Evolutionary conservation across 2,329 filamentous ascomycete genomes (phyloP).

Genomic region (Pseudophaeomoniella oleicola): DNA sequence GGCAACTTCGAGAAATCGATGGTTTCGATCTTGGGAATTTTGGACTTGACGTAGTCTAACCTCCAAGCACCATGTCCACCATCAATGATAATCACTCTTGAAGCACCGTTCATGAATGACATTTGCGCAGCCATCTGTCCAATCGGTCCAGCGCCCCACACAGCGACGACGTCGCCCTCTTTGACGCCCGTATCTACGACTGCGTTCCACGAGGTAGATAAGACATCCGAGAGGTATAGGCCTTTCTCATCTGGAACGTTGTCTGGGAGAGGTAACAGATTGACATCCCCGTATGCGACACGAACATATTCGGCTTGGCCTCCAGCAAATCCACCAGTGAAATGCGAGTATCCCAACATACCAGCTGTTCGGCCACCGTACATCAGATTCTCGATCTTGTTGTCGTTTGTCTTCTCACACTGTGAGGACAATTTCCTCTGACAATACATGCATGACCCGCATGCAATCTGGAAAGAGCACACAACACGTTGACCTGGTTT

Average conservation of each 20-base stretch:
- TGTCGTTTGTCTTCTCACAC: slow-evolving; percentile 66
- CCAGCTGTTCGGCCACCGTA: slow-evolving; percentile 63
- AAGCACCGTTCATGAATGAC: slow-evolving; percentile 51
- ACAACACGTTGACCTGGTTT: slow-evolving; percentile 56
- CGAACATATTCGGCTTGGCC: slow-evolving; percentile 77
- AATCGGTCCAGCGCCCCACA: slow-evolving; percentile 7
- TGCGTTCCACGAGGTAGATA: slow-evolving; percentile 63
- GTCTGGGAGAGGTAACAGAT: slow-evolving; percentile 62
- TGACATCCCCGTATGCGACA: slow-evolving; percentile 65
- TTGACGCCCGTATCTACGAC: slow-evolving; percentile 56
- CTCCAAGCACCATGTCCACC: slow-evolving; percentile 41
- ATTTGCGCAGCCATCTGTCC: slow-evolving; percentile 32
- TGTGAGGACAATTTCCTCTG: slow-evolving; percentile 62
- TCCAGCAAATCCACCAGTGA: slow-evolving; percentile 73
- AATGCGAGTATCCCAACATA: slow-evolving; percentile 52
- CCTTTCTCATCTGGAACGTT: slow-evolving; percentile 71
- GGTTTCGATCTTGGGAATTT: slow-evolving; percentile 46
- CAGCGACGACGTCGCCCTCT: slow-evolving; percentile 6
- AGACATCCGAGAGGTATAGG: slow-evolving; percentile 65
- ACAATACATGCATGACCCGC: slow-evolving; percentile 55
- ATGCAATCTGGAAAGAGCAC: slow-evolving; percentile 70
- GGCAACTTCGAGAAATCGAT: slow-evolving; percentile 18
- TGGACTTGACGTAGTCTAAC: slow-evolving; percentile 45
- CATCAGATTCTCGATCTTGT: slow-evolving; percentile 54
- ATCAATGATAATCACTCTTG: slow-evolving; percentile 59